Evolutionary conservation across 2,329 filamentous ascomycete genomes (phyloP).

Genomic region (Ophiosphaerella herpotricha): DNA sequence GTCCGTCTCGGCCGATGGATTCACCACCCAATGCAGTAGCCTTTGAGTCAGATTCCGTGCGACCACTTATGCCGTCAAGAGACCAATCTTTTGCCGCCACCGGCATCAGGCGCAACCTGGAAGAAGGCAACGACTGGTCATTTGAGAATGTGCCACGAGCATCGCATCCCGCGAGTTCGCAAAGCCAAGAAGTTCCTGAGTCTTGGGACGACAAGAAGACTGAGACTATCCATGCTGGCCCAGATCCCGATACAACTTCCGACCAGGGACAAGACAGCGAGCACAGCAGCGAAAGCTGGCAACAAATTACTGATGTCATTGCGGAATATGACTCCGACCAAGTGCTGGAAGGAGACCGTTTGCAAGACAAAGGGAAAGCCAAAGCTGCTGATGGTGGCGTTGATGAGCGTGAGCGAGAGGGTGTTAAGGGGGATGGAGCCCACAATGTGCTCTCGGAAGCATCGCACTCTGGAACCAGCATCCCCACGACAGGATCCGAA

Average conservation of each 20-base stretch:
- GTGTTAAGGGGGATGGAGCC: background rate
- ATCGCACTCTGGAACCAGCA: constrained; percentile 5
- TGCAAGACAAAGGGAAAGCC: constrained; percentile 36
- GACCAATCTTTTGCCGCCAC: constrained; percentile 53
- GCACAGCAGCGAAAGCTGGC: constrained; percentile 48
- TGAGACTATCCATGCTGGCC: constrained; percentile 2
- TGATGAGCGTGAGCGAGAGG: background rate
- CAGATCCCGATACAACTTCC: constrained; percentile 10
- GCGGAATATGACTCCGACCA: constrained; percentile 33
- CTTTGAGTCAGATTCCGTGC: constrained; percentile 17
- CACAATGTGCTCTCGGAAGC: background rate
- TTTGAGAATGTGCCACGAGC: constrained; percentile 30
- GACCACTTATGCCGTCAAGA: constrained; percentile 55
- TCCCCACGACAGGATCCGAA: constrained; percentile 6
- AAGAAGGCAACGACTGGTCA: constrained; percentile 48
- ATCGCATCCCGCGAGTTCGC: constrained; percentile 3
- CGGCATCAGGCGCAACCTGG: constrained; percentile 53
- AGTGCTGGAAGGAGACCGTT: constrained; percentile 27
- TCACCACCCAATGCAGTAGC: constrained; percentile 2
- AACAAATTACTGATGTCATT: constrained; percentile 40
- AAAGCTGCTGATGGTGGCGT: constrained; percentile 12
- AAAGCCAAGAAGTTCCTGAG: constrained; percentile 15
- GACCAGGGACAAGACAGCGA: constrained; percentile 42
- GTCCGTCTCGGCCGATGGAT: constrained; percentile 8
- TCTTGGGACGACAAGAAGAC: constrained; percentile 35